Conservation (phyloP, 805 yeast genomes). For the Yamadazyma nakazawae region DNA sequence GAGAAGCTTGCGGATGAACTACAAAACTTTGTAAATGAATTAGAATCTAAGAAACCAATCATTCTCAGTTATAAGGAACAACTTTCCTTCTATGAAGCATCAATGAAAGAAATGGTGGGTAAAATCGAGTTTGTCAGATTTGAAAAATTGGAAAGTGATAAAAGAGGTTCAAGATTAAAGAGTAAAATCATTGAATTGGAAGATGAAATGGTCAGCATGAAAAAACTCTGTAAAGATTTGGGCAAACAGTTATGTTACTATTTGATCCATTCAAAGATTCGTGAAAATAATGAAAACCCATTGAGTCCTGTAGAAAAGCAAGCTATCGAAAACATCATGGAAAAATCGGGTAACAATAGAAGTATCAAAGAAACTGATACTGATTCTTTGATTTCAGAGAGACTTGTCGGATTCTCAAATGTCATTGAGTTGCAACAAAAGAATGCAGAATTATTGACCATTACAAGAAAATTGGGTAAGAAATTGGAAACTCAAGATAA, state of each 20-base stretch:
- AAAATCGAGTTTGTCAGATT: slow-evolving; percentile 50
- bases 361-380: slow-evolving; percentile 55
- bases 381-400: slow-evolving; percentile 64
- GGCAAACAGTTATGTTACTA: slow-evolving; percentile 80
- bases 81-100: slow-evolving; percentile 53
- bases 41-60: slow-evolving; percentile 76
- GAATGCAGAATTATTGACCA: slow-evolving; percentile 67
- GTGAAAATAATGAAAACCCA: slow-evolving; percentile 55
- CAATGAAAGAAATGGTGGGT: slow-evolving; percentile 48
- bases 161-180: slow-evolving; percentile 33
- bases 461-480: slow-evolving; percentile 68
- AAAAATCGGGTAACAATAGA: slow-evolving; percentile 28
- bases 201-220: slow-evolving; percentile 46
- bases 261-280: slow-evolving; percentile 60
- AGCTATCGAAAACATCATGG: slow-evolving; percentile 57
- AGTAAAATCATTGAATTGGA: slow-evolving; percentile 40
- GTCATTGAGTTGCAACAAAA: slow-evolving; percentile 67
- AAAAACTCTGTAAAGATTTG: slow-evolving; percentile 63
- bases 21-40: slow-evolving; percentile 66
- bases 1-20: slow-evolving; percentile 67
- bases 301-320: slow-evolving; percentile 61
- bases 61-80: slow-evolving; percentile 63
- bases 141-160: slow-evolving; percentile 46
- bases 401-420: slow-evolving; percentile 67
- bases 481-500: slow-evolving; percentile 65